Percentiles rank a stretch among this genome's conserved stretches.
These are phyloP conservation scores for Gyrodon lividus DNA, from an alignment of 768 basidiomycete species.

Conservation along the genomic window DNA sequence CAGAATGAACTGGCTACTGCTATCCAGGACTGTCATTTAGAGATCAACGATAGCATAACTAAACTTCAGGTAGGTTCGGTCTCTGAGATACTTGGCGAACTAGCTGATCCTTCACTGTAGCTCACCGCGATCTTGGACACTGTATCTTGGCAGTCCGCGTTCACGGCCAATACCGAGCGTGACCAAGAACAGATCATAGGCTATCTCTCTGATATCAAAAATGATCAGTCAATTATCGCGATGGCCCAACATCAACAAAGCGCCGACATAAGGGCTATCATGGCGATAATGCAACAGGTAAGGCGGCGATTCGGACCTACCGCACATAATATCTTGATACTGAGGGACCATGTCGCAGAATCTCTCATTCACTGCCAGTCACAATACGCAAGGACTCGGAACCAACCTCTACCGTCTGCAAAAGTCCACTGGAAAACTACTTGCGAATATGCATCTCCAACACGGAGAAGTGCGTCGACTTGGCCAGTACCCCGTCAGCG, in stretches of 20 bases:
- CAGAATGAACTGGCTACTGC: constrained; percentile 44
- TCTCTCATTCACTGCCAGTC: constrained; percentile 14
- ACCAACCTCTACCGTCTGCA: constrained; percentile 53
- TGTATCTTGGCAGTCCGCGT: constrained; percentile 48
- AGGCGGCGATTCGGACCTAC: neutral
- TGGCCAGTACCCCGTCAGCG: constrained; percentile 49
- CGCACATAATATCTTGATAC: neutral
- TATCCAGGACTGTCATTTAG: constrained; percentile 45
- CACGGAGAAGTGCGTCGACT: constrained; percentile 53
- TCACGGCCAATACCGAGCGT: constrained; percentile 35
- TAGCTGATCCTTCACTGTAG: constrained; percentile 27
- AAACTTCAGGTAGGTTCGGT: constrained; percentile 43
- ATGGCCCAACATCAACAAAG: constrained; percentile 33
- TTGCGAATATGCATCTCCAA: constrained; percentile 50
- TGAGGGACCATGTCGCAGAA: constrained; percentile 20
- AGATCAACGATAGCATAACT: constrained; percentile 45
- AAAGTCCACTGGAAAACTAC: constrained; percentile 41
- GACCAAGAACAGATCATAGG: constrained; percentile 46
- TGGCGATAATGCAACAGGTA: constrained; percentile 53
- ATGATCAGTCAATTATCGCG: constrained; percentile 37
- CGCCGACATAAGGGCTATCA: constrained; percentile 40
- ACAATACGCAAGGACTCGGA: constrained; percentile 42
- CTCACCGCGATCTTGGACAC: constrained; percentile 46
- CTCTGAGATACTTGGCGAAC: neutral
- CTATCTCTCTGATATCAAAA: constrained; percentile 44